Evolutionary conservation across 768 basidiomycete genomes (phyloP), one percentile per base, ranked within the genome.

Genomic region (Boletus subcaerulescens): DNA sequence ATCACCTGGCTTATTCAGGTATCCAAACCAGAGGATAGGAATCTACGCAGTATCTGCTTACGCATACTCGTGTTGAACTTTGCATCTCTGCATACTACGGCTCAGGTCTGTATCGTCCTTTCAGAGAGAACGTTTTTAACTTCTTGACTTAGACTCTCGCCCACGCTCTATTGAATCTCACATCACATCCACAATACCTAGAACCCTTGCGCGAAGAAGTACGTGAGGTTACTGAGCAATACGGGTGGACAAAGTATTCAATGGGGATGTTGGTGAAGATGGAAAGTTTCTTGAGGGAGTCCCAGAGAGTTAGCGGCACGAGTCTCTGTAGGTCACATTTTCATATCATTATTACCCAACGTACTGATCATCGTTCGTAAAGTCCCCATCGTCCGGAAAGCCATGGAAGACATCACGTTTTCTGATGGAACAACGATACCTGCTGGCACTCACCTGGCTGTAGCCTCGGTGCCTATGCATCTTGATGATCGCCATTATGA

Each of bases 271-370:
- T 75, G 60, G 64, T 68, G 55, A 72, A 72, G 60, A 60, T 76
- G 51, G 77, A 78, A 50, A 79, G 76, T 48, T 77, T 80, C 59
- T 48, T 80, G 49, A 73, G 72, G 48, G 77, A 78, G 56, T 71
- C 72, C 3, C 70, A 73, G 56, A 69, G 77, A 31, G 29, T 70
- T 13, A 71, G 68, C 7, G 70, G 71, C 11, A 65, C 73, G 20
- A 71, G 60, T 38, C 61, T 68, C 33, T 61, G 74, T 74, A 53
- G 7, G 73, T 61, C 47, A 15, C 20, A 48, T 39, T 35, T 40
- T 31, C 7, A 18, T 35, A 17, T 42, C 13, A 14, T 32, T 12
- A 9, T 32, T 22, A 12, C 13, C n/a, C 26, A 41, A 15, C 12
- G 10, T 29, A 24, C 33, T 66, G 46, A 67, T 35, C 22, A 39